Evolutionary conservation across 225 moss, liverwort and hornwort genomes (phyloP), one percentile per base, ranked within the genome.

Genomic region (Anthoceros angustus): DNA sequence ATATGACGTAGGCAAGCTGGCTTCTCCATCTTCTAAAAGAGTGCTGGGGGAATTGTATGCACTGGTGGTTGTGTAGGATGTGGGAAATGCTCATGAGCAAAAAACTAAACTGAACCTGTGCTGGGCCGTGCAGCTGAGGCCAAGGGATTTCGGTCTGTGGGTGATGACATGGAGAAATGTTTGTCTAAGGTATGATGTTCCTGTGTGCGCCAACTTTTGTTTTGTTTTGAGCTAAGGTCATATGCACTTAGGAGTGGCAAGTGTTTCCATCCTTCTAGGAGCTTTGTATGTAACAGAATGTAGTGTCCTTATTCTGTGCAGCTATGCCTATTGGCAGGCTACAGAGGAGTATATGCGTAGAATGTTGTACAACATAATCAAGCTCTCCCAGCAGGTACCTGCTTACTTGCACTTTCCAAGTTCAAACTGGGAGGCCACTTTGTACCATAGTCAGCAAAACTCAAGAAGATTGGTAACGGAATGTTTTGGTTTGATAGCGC

Each of bases 81-180:
- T n/a, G 10, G 25, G 6, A 45, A 12, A 18, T 14, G 42, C 48
- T 32, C 42, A 26, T n/a, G 41, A 66, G n/a, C 25, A 1, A 7
- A 61, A 41, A 41, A 48, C 23, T 62, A 62, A 42, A 2, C 39
- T 12, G 40, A 21, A 42, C 41, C 21, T 15, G 39, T 76, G 23
- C 62, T 75, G 66, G 21, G n/a, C 8, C 16, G 5, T 66, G 75
- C 92, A 98, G 98, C 92, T 69, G 74, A 73, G 6, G 84, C 81
- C 71, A 78, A 75, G 62, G 90, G 87, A 26, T 68, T 98, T 68
- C 80, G 80, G 66, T 75, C 72, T 68, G 77, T 98, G 55, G 86
- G 73, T 69, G 92, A 86, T 66, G 98, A 89, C 63, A 84, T 98
- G 72, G 87, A 89, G 75, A 84, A 89, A 74, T 98, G 98, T 74